Evolutionary conservation across 805 yeast genomes (phyloP), one percentile per base, ranked within the genome.

Genomic region (Teunomyces funiuensis): DNA sequence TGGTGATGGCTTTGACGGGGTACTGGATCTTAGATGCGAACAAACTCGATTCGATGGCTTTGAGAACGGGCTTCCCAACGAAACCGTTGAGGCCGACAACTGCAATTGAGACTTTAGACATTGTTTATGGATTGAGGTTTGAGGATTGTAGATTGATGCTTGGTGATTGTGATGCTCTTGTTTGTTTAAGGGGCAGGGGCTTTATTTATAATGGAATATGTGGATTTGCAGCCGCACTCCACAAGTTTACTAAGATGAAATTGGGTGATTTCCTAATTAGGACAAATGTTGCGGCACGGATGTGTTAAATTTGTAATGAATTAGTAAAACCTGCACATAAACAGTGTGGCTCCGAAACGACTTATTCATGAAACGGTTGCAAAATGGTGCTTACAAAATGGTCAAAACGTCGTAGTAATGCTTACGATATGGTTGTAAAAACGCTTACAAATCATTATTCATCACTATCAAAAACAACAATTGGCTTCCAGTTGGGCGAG

Each of bases 1-100:
- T 65, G 23, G 84, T 70, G 41, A 80, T 47, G 0, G 76, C 79
- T 46, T 68, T 69, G 42, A 82, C 58, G 20, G 87, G 86, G 28
- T 65, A 63, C 1, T 61, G 47, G 47, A 67, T 58, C 45, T 74
- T 73, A 42, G 59, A 59, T 15, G n/a, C 31, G 51, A 79, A 78
- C 5, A 58, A 50, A 15, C 71, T 55, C 2, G 73, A 63, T 13
- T 71, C 50, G 34, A 81, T 58, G 6, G 80, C 79, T 1, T 60
- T 63, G 14, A 77, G 42, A 27, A 68, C 58, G 33, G 79, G 76
- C 46, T 63, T 59, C 31, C 82, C 85, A 29, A 82, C 58, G 47
- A 58, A 46, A 18, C 88, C 86, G 45, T 70, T 63, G 36, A 71
- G 50, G 26, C 86, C 85, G 43, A 74, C 52, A 39, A 82, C 55